Conservation (phyloP, 345 rosid genomes). For the Rhodomyrtus tomentosa region DNA sequence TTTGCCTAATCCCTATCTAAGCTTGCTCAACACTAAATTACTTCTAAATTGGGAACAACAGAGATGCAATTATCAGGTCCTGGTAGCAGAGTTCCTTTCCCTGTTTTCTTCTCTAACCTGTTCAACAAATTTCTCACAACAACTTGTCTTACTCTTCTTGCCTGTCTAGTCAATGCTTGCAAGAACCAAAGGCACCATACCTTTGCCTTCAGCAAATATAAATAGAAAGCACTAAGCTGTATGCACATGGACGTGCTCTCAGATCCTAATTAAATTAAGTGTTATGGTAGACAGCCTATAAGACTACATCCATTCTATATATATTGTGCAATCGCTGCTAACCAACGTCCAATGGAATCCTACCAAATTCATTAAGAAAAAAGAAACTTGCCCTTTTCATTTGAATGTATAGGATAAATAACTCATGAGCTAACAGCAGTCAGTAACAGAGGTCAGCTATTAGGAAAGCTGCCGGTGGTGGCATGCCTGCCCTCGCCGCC, state of each 20-base stretch:
- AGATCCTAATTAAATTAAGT: not conserved
- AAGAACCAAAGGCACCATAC: not conserved
- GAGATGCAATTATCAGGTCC: not conserved
- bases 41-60: not conserved
- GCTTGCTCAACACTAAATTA: not conserved
- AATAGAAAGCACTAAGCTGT: not conserved
- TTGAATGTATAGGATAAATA: not conserved
- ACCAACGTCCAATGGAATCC: not conserved
- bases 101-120: not conserved
- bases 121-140: not conserved
- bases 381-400: not conserved
- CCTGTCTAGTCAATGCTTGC: not conserved
- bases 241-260: not conserved
- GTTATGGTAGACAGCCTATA: not conserved
- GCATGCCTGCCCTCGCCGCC: not conserved
- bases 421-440: too few species aligned
- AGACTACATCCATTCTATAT: not conserved
- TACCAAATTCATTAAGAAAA: not conserved
- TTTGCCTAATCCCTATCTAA: not conserved
- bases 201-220: not conserved
- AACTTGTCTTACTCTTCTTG: not conserved
- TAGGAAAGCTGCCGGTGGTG: too few species aligned
- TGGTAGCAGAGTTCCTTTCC: not conserved
- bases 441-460: too few species aligned
- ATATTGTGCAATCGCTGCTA: not conserved